Evolutionary conservation across 2,329 filamentous ascomycete genomes (phyloP), one percentile per base, ranked within the genome.

Genomic region (Helotiales sp.): DNA sequence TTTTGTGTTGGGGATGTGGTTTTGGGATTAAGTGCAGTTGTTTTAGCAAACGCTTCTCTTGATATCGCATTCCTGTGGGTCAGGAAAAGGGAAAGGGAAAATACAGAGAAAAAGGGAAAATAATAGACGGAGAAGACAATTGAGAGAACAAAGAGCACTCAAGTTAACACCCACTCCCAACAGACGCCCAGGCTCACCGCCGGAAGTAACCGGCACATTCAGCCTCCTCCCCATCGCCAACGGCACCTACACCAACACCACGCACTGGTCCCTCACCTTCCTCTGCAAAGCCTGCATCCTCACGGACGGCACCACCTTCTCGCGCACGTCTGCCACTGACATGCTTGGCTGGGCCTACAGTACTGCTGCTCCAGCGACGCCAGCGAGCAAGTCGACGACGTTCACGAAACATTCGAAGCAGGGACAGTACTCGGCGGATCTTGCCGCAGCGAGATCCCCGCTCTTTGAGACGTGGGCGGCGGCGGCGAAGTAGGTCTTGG

Each of bases 201-300:
- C 68, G 13, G 58, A 67, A 17, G 61, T 47, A 13, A 65, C 45
- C 4, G 75, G 80, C 1, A 76, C 80, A n/a, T 83, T 83, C 72
- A 78, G 79, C 3, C 63, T 70, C 17, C 80, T 78, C 13, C 80
- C 83, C 15, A 86, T 86, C 68, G 76, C 82, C 26, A 82, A 83
- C 24, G 84, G 84, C 28, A 85, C 83, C 1, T 85, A 82, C 26
- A 75, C 85, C 66, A 86, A 86, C 78, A 77, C 76, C 68, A 86
- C 84, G 1, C 82, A 86, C 69, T 82, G 81, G 73, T 82, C 82
- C 1, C 85, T 83, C 69, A 87, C 85, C 0, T 87, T 86, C 75
- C 79, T 86, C 43, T 87, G 85, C 72, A 75, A 79, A 54, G 78
- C 78, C 11, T 84, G 82, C 64, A 76, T 82, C 64, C 74, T 76